Evolutionary conservation across 768 basidiomycete genomes (phyloP), one percentile per base, ranked within the genome.

Genomic region (Trichaptum fuscoviolaceum): DNA sequence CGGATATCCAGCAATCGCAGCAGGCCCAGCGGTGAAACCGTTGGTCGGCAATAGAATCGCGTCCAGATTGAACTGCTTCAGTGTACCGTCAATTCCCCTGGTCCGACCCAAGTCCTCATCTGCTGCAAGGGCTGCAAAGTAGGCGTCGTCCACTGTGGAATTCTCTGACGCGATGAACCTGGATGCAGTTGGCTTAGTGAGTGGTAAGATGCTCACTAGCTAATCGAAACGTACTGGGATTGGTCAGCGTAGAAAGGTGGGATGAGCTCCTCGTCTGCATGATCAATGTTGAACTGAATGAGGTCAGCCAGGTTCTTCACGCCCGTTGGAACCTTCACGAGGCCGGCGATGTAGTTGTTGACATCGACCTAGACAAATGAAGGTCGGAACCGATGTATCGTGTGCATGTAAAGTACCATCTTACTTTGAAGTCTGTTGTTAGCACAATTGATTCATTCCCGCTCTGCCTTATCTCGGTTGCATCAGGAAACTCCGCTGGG

Each of bases 401-500:
- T n/a, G n/a, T 3, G 18, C 25, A 15, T 61, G 24, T 25, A 61
- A 12, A 23, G 23, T 25, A 61, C 20, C 30, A 15, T 63, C 72
- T 57, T 62, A 83, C 88, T 80, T 87, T 89, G 76, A 89, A 85
- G 68, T 89, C 87, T 0, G 78, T 75, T 12, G 77, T 70, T n/a
- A 86, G 68, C 1, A 88, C 87, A 18, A 85, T 73, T 65, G 86
- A 85, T 0, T 67, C 65, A 24, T 63, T 65, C 17, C 81, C 80
- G 0, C 83, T 83, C 2, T 69, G 67, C 23, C 79, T 69, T 12
- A 86, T 80, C 64, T 85, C 85, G 0, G 81, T 78, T 2, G 83
- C 84, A 27, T 83, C 83, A 0, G 86, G 83, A 18, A 90, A 75
- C 66, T 89, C 85, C 1, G 86, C 84, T 0, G 87, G 86, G 70